These are phyloP conservation scores for Onygenales sp. DNA, from an alignment of 2,329 filamentous ascomycete genomes.

Conservation along the genomic window DNA sequence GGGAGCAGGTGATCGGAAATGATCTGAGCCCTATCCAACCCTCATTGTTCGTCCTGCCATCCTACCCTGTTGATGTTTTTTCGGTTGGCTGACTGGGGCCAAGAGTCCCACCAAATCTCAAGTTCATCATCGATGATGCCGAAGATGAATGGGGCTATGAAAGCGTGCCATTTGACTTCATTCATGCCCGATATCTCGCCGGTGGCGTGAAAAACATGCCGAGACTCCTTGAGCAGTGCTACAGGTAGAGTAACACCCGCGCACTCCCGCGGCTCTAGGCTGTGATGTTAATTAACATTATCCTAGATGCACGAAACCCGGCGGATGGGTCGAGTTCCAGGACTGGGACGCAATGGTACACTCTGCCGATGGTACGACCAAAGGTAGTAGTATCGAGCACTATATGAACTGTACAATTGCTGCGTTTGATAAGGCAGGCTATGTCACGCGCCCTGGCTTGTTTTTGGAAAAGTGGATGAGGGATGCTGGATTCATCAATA, in stretches of 20 bases:
- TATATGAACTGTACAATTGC: background rate
- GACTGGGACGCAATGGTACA: conserved; percentile 18
- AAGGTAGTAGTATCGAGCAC: conserved; percentile 1
- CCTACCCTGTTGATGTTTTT: background rate
- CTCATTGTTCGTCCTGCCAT: background rate
- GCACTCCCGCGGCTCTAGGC: background rate
- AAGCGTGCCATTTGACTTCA: conserved; percentile 48
- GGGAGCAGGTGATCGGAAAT: conserved; percentile 14
- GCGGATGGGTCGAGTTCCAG: conserved; percentile 34
- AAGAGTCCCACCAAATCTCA: conserved; percentile 44
- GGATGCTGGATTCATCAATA: conserved; percentile 17
- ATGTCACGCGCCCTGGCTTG: background rate
- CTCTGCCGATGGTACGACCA: background rate
- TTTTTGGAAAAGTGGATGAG: conserved; percentile 12
- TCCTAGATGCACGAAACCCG: conserved; percentile 21
- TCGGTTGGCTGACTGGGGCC: background rate
- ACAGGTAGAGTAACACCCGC: conserved; percentile 30
- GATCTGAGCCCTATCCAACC: conserved; percentile 15
- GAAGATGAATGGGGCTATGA: conserved; percentile 49
- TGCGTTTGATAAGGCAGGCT: conserved; percentile 2
- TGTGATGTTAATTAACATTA: background rate
- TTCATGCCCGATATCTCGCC: conserved; percentile 49
- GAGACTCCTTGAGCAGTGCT: conserved; percentile 36
- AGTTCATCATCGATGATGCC: conserved; percentile 49
- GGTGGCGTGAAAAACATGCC: conserved; percentile 50